Evolutionary conservation across 441 rosid species (phyloP).

Genomic region (Iberis amara): DNA sequence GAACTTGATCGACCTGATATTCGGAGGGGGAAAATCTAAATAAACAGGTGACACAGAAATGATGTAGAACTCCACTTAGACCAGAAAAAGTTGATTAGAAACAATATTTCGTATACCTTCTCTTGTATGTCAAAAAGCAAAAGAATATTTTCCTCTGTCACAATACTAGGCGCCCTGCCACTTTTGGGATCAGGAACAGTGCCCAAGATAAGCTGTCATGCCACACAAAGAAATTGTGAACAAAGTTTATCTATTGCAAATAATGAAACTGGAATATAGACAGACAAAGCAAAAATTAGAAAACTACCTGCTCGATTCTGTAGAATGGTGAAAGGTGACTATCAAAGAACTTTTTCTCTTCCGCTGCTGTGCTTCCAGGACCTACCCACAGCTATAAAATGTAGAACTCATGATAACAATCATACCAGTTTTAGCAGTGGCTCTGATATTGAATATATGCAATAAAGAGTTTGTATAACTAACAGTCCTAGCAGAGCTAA

Average conservation of each 20-base stretch:
- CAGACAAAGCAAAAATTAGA: constrained; percentile 11
- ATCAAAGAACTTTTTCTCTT: constrained; percentile 68
- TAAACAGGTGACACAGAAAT: constrained; percentile 7
- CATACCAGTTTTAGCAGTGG: constrained; percentile 11
- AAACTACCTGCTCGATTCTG: constrained; percentile 71
- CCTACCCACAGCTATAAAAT: constrained; percentile 66
- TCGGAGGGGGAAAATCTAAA: constrained; percentile 22
- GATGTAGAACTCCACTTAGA: constrained; percentile 22
- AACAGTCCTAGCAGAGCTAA: constrained; percentile 6
- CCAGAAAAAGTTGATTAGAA: constrained; percentile 1
- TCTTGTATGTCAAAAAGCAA: constrained; percentile 67
- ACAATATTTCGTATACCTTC: constrained; percentile 40
- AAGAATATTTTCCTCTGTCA: constrained; percentile 58
- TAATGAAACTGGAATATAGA: not conserved
- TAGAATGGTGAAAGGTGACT: constrained; percentile 73
- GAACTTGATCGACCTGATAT: constrained; percentile 74
- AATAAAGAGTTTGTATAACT: constrained; percentile 16
- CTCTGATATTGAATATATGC: constrained; percentile 20
- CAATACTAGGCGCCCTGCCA: constrained; percentile 51
- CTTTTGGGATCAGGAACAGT: constrained; percentile 45
- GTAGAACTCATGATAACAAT: constrained; percentile 15
- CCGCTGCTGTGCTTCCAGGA: constrained; percentile 64
- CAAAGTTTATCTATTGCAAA: constrained; percentile 16
- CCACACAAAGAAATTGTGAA: constrained; percentile 21
- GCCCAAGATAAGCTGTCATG: constrained; percentile 57